phyloP scores from a whole-genome alignment of 2,329 filamentous ascomycete genomes.

The Xylaria sp. region DNA sequence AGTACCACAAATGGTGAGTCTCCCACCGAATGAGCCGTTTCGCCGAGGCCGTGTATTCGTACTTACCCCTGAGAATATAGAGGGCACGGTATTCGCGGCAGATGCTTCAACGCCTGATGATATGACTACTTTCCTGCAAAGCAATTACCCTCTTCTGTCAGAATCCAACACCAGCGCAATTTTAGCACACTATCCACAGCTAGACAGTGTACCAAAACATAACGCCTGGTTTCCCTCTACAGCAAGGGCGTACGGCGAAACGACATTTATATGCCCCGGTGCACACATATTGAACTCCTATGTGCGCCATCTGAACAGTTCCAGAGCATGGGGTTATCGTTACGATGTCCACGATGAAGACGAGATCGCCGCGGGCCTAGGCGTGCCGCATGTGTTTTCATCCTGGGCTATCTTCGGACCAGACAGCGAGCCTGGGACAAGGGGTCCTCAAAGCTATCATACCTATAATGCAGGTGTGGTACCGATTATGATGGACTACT shows the following conservation, averaged over 20 bases:
- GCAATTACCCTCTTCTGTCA: constrained; percentile 61
- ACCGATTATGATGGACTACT: constrained; percentile 61
- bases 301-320: constrained; percentile 20
- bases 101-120: constrained; percentile 52
- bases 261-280: constrained; percentile 53
- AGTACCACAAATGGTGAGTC: constrained; percentile 55
- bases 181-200: constrained; percentile 54
- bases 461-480: constrained; percentile 56
- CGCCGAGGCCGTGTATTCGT: neutral
- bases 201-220: constrained; percentile 53
- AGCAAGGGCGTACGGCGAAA: constrained; percentile 55
- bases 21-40: neutral
- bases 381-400: constrained; percentile 62
- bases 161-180: constrained; percentile 52
- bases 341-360: constrained; percentile 60
- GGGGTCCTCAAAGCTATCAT: constrained; percentile 53
- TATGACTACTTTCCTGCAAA: constrained; percentile 55
- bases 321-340: constrained; percentile 58
- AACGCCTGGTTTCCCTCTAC: constrained; percentile 54
- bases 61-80: constrained; percentile 45
- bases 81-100: constrained; percentile 59
- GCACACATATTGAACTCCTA: constrained; percentile 52
- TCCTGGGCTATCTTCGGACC: constrained; percentile 62
- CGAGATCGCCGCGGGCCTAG: constrained; percentile 53
- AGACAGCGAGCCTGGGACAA: constrained; percentile 48